Conservation (phyloP, 495 filamentous ascomycete genomes). For the Trichoderma reesei region DNA sequence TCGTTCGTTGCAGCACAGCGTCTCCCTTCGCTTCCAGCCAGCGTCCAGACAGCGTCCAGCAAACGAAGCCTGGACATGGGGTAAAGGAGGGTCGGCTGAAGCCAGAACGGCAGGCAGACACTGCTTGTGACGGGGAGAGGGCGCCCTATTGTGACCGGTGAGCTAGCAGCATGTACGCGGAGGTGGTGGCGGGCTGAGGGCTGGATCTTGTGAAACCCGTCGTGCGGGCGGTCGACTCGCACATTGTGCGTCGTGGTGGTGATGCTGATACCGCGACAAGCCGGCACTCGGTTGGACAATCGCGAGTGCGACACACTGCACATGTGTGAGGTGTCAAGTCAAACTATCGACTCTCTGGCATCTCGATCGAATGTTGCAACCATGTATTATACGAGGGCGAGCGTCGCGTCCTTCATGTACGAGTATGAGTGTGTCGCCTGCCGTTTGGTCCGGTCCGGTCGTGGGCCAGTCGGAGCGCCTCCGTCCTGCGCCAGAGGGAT, state of each 20-base stretch:
- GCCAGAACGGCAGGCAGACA: background rate
- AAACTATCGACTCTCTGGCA: background rate
- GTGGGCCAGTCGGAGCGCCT: conserved; percentile 3
- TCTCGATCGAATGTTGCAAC: background rate
- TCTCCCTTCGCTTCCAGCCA: background rate
- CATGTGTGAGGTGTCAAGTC: background rate
- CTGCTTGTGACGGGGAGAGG: background rate
- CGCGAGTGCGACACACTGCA: no score
- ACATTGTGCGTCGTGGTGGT: no score
- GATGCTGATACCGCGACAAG: background rate
- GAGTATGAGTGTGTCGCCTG: background rate
- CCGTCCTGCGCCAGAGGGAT: background rate
- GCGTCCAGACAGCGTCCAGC: no score
- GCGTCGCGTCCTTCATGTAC: no score
- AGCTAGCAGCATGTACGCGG: background rate
- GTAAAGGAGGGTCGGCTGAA: background rate
- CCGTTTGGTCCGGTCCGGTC: background rate
- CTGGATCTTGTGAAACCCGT: conserved; percentile 1
- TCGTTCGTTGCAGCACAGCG: background rate
- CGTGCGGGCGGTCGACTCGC: background rate
- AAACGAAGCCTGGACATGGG: background rate
- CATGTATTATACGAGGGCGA: background rate
- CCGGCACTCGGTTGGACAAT: background rate
- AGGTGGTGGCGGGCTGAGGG: conserved; percentile 1
- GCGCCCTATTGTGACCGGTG: background rate